Conservation (phyloP, 805 yeast species). For the Candida tallmaniae region DNA sequence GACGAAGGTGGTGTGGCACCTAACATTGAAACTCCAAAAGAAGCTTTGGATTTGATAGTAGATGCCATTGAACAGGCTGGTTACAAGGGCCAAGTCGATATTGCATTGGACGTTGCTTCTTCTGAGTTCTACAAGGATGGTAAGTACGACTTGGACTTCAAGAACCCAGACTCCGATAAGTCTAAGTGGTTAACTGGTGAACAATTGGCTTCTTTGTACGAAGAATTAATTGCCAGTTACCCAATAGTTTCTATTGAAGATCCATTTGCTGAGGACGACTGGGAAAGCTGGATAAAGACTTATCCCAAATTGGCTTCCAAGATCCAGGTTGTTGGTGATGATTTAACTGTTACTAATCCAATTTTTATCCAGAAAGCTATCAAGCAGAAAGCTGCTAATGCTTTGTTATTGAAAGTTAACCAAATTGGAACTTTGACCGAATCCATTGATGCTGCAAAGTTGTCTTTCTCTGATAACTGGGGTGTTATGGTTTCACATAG, state of each 20-base stretch:
- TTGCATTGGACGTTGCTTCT: constrained; percentile 20
- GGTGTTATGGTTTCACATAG: constrained; percentile 20
- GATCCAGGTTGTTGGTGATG: constrained; percentile 18
- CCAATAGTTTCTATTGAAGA: constrained; percentile 21
- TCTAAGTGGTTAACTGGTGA: constrained; percentile 16
- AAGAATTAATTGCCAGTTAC: constrained; percentile 14
- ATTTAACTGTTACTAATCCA: constrained; percentile 22
- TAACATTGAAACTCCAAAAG: constrained; percentile 15
- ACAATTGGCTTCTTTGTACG: constrained; percentile 15
- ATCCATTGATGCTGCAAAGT: constrained; percentile 16
- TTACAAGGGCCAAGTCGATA: constrained; percentile 14
- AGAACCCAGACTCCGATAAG: constrained; percentile 16
- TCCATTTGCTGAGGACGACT: constrained; percentile 21
- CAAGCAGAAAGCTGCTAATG: constrained; percentile 17
- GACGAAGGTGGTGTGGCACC: constrained; percentile 25
- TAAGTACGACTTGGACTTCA: constrained; percentile 18
- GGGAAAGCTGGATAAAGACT: constrained; percentile 18
- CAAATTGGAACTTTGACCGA: constrained; percentile 20
- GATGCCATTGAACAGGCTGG: constrained; percentile 17
- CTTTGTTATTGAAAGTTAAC: constrained; percentile 19
- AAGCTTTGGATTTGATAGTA: constrained; percentile 18
- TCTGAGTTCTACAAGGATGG: constrained; percentile 20
- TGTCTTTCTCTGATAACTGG: constrained; percentile 16
- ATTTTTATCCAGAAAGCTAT: constrained; percentile 16
- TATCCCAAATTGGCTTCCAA: constrained; percentile 12